phyloP scores from a whole-genome alignment of 768 basidiomycete species.

The Suillus ampliporus region DNA sequence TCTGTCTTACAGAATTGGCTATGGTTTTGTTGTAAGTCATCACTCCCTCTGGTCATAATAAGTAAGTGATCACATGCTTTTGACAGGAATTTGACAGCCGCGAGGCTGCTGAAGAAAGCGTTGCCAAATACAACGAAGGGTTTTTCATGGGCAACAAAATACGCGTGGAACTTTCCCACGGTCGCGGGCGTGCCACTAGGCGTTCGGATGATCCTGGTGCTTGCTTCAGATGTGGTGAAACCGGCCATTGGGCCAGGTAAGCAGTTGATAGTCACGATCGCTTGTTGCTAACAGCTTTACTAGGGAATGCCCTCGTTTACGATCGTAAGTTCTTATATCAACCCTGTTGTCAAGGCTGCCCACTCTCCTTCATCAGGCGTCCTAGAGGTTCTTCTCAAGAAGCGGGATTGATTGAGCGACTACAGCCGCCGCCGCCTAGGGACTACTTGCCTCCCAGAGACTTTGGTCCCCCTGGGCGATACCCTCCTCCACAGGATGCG shows the following conservation, averaged over 20 bases:
- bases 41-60: neutral
- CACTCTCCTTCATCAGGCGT: constrained; percentile 34
- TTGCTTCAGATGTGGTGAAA: constrained; percentile 86
- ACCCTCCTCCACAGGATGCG: constrained; percentile 52
- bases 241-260: constrained; percentile 90
- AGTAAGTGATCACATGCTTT: constrained; percentile 15
- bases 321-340: constrained; percentile 49
- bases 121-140: constrained; percentile 87
- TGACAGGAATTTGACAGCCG: constrained; percentile 80
- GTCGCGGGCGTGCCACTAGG: constrained; percentile 81
- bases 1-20: constrained; percentile 64
- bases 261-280: constrained; percentile 23
- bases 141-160: constrained; percentile 94
- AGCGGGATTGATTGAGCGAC: constrained; percentile 60
- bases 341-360: neutral
- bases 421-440: constrained; percentile 49
- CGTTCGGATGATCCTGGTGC: constrained; percentile 86
- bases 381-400: constrained; percentile 52
- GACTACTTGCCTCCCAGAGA: constrained; percentile 55
- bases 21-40: constrained; percentile 84
- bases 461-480: constrained; percentile 47
- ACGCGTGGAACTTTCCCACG: constrained; percentile 84
- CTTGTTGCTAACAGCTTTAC: constrained; percentile 12
- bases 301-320: constrained; percentile 76
- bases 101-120: constrained; percentile 85